Evolutionary conservation across 768 basidiomycete species (phyloP).

Genomic region (Lactarius sanguifluus): DNA sequence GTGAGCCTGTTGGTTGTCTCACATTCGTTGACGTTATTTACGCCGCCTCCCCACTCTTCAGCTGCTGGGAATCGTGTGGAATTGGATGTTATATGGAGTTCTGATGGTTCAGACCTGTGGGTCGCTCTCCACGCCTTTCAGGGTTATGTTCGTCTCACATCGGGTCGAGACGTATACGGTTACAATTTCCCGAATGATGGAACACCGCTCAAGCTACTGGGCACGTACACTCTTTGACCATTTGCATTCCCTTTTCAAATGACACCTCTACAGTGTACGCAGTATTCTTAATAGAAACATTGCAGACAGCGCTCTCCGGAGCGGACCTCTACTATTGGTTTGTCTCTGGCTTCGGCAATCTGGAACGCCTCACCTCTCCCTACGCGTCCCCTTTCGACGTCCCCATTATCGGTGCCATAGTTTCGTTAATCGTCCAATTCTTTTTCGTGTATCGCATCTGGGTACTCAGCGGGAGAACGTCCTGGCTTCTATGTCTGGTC

Average conservation of each 20-base stretch:
- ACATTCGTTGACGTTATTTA: neutral
- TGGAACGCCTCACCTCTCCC: neutral
- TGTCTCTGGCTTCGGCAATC: slow-evolving; percentile 12
- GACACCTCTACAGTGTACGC: slow-evolving; percentile 5
- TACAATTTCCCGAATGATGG: slow-evolving; percentile 18
- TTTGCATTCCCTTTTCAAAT: neutral
- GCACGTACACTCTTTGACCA: neutral
- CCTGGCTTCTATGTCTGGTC: neutral
- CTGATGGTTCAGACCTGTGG: slow-evolving; percentile 16
- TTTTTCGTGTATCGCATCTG: slow-evolving; percentile 23
- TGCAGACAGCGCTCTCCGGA: slow-evolving; percentile 12
- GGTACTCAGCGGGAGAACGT: slow-evolving; percentile 10
- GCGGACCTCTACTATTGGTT: slow-evolving; percentile 20
- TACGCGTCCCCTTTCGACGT: neutral
- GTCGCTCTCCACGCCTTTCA: neutral
- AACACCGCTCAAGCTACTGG: slow-evolving; percentile 10
- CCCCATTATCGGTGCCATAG: slow-evolving; percentile 12
- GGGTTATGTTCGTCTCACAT: too few relatives aligned
- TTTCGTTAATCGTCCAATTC: slow-evolving; percentile 10
- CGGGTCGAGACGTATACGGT: slow-evolving; percentile 11
- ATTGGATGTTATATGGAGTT: slow-evolving; percentile 20
- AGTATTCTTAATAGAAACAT: slow-evolving; percentile 6
- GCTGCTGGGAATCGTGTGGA: slow-evolving; percentile 15
- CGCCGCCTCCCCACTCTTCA: neutral
- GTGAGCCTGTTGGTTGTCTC: too few relatives aligned